phyloP scores from a whole-genome alignment of 495 filamentous ascomycete species.

The Penicillium odoratum region DNA sequence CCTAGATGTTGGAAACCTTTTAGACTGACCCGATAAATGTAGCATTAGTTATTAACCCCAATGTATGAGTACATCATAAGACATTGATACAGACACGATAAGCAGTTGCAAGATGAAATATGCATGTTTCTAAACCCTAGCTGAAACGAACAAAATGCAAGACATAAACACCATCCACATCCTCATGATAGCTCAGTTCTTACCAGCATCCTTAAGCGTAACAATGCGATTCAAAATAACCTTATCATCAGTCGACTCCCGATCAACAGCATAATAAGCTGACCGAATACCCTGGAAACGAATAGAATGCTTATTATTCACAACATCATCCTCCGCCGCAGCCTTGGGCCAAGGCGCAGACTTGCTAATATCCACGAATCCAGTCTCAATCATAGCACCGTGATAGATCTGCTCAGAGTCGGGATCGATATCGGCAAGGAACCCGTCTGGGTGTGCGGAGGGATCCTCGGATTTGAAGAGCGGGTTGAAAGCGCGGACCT shows the following conservation, averaged over 20 bases:
- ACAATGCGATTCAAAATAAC: constrained; percentile 92
- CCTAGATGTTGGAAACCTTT: too few species aligned
- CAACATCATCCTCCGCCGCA: constrained; percentile 42
- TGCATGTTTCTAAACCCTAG: not conserved
- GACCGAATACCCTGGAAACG: constrained; percentile 92
- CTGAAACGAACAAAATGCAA: not conserved
- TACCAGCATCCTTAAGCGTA: constrained; percentile 71
- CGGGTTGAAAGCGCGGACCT: constrained; percentile 76
- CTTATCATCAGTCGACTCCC: constrained; percentile 71
- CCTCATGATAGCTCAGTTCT: constrained; percentile 18
- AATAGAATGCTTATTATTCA: constrained; percentile 65
- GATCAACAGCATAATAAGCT: constrained; percentile 82
- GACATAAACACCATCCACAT: not conserved
- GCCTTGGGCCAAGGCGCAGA: constrained; percentile 82
- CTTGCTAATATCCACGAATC: constrained; percentile 73
- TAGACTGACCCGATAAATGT: too few species aligned
- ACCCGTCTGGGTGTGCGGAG: constrained; percentile 67
- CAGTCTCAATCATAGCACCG: constrained; percentile 79
- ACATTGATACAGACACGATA: not conserved
- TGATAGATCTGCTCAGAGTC: constrained; percentile 76
- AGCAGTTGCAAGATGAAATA: not conserved
- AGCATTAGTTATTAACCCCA: not conserved
- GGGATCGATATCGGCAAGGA: constrained; percentile 80
- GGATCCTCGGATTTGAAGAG: constrained; percentile 89
- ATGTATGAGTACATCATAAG: not conserved